Evolutionary conservation across 2,329 filamentous ascomycete species (phyloP), one percentile per base, ranked within the genome.

Genomic region (Talaromyces sp.): DNA sequence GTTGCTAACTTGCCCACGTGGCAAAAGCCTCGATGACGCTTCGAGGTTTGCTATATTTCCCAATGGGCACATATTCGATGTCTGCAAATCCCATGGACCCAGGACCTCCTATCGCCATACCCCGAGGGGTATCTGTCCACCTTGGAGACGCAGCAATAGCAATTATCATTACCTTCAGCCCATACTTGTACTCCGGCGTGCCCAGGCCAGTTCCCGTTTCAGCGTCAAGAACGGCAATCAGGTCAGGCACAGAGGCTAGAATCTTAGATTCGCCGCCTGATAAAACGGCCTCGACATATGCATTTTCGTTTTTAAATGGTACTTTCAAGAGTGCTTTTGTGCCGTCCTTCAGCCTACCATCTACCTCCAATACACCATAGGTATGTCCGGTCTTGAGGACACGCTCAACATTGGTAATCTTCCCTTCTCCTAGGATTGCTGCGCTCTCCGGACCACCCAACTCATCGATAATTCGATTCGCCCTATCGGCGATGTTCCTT

Each of bases 241-340:
- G 41, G 31, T 60, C 59, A 22, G 59, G 59, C 11, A 83, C 57
- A 7, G 53, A 56, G 17, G 55, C 55, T 11, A 45, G 28, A 45
- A 45, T 45, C 41, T 28, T 45, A 19, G 41, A 45, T 28, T 45
- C 21, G 21, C 41, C 21, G 41, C 25, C 21, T 15, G 41, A 25
- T 5, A 45, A 45, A 28, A 45, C 22, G 9, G 41, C 41, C 22
- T 45, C 41, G 21, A 45, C 41, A 45, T 25, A 45, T 2, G 41
- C 41, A 28, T 88, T 89, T 66, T 89, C 86, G 69, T 89, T 89
- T 72, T 88, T 88, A 75, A 88, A 88, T 0, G 85, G 85, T 52
- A 89, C 84, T 40, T 83, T 85, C 66, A 88, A 71, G 36, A 53
- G 36, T 15, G 36, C 51, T 13, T 39, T 53, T 39, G 36, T 53